These are phyloP conservation scores for Phytophthora citrophthora DNA, from an alignment of 352 stramenopile genomes.

Conservation along the genomic window DNA sequence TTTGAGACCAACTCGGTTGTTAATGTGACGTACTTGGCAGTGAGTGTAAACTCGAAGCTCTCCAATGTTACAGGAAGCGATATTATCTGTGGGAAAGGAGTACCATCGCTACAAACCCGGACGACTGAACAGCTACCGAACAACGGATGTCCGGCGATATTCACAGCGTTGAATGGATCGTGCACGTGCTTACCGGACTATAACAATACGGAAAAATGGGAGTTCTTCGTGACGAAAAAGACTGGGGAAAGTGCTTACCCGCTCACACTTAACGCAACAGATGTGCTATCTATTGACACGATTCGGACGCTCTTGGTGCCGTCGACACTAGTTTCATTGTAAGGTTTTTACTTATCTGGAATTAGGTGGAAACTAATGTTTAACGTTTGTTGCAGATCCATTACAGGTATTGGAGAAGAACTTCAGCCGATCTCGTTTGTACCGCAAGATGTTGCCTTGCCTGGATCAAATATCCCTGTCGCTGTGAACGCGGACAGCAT, in stretches of 20 bases:
- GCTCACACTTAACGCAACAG: slow-evolving; percentile 11
- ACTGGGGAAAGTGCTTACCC: slow-evolving; percentile 10
- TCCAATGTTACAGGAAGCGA: slow-evolving; percentile 33
- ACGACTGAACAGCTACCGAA: slow-evolving; percentile 33
- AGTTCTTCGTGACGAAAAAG: slow-evolving; percentile 37
- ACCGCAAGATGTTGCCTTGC: slow-evolving; percentile 30
- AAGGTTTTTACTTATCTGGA: not conserved
- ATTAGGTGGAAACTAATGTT: not conserved
- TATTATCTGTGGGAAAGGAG: slow-evolving; percentile 37
- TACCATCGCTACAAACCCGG: slow-evolving; percentile 44
- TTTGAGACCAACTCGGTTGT: slow-evolving; percentile 39
- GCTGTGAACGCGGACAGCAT: slow-evolving; percentile 30
- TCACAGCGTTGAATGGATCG: slow-evolving; percentile 44
- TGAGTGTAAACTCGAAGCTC: slow-evolving; percentile 36
- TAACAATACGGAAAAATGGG: slow-evolving; percentile 24
- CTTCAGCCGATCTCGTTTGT: slow-evolving; percentile 33
- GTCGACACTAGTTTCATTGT: slow-evolving; percentile 37
- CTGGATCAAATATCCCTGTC: slow-evolving; percentile 30
- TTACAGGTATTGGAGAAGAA: slow-evolving; percentile 28
- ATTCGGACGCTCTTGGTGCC: slow-evolving; percentile 48
- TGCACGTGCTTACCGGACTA: slow-evolving; percentile 52
- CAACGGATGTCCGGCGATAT: slow-evolving; percentile 40
- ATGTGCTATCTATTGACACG: slow-evolving; percentile 39
- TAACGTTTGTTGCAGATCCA: slow-evolving; percentile 13
- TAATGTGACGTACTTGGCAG: slow-evolving; percentile 42